phyloP scores from a whole-genome alignment of 495 filamentous ascomycete genomes.

The Aspergillus sparsus region DNA sequence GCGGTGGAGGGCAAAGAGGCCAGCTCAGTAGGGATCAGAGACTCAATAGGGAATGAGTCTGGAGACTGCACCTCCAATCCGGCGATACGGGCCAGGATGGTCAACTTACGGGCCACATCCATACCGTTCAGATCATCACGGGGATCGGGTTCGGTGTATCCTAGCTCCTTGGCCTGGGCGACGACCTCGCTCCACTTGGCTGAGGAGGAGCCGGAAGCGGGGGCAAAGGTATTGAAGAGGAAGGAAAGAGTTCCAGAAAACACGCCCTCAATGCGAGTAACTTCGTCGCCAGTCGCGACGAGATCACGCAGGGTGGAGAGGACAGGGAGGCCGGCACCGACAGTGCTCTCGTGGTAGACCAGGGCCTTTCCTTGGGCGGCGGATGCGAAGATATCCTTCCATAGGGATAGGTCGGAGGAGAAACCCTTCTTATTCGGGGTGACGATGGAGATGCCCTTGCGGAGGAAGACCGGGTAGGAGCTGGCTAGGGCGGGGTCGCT shows the following conservation, averaged over 20 bases:
- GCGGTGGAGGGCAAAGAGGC: constrained; percentile 67
- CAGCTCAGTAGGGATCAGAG: constrained; percentile 80
- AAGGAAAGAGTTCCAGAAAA: constrained; percentile 96
- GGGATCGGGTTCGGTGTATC: constrained; percentile 96
- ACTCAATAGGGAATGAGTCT: constrained; percentile 87
- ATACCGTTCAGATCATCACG: constrained; percentile 94
- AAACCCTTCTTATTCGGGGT: constrained; percentile 99
- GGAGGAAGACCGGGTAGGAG: constrained; percentile 75
- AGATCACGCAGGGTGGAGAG: constrained; percentile 89
- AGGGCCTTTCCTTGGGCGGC: constrained; percentile 65
- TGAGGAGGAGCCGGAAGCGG: constrained; percentile 57
- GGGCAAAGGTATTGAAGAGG: constrained; percentile 93
- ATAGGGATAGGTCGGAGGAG: constrained; percentile 70
- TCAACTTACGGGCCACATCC: constrained; percentile 95
- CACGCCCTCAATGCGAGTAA: constrained; percentile 88
- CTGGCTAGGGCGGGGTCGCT: constrained; percentile 78
- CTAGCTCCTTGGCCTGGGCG: constrained; percentile 84
- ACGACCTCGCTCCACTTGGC: constrained; percentile 86
- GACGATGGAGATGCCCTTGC: constrained; percentile 79
- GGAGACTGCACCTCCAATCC: constrained; percentile 76
- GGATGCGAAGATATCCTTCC: constrained; percentile 75
- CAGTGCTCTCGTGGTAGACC: constrained; percentile 90
- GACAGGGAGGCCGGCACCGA: constrained; percentile 88
- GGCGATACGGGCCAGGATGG: constrained; percentile 81
- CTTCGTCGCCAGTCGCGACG: constrained; percentile 82